Evolutionary conservation across 1,284 basidiomycete genomes (phyloP), one percentile per base, ranked within the genome.

Genomic region (Trichosporon coremiiforme): DNA sequence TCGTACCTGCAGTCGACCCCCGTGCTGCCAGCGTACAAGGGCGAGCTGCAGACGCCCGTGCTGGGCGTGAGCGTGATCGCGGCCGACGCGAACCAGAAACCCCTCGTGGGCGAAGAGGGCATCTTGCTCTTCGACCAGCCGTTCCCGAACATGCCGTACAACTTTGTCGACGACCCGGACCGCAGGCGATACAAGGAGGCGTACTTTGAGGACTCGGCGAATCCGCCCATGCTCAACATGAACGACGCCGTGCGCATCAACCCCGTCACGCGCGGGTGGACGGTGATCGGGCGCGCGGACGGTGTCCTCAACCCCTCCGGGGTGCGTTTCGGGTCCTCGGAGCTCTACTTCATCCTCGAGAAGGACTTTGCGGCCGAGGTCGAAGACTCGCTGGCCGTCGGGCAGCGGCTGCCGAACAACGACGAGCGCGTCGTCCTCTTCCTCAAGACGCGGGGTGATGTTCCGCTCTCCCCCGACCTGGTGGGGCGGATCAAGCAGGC

Each of bases 361-460:
- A 70, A 74, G 64, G 65, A 73, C 50, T 74, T 73, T 71, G 74
- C 74, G 60, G 53, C 57, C 15, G 78, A 77, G 45, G 73, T 81
- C 15, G 75, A 75, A 45, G 79, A 81, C 68, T 75, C 73, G 50
- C 75, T 81, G 31, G 79, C 79, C 7, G 79, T 81, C 1, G 79
- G 79, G 9, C 79, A 76, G 66, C 71, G 70, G 47, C 55, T 62
- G 17, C 68, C 70, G 1, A 78, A 80, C 72, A 75, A 75, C 41
- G 72, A 80, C 71, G 79, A 81, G 72, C 70, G 78, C n/a, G 80
- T 81, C 0, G 65, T 80, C 10, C 74, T 81, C 12, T 80, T 80
- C 65, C 69, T 80, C 74, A 77, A 78, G 66, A 75, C 76, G 64
- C 47, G 70, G 3, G 70, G 74, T n/a, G 72, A 75, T 20, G 68